These are phyloP conservation scores for Pichia heedii DNA, from an alignment of 805 yeast species.

Conservation along the genomic window DNA sequence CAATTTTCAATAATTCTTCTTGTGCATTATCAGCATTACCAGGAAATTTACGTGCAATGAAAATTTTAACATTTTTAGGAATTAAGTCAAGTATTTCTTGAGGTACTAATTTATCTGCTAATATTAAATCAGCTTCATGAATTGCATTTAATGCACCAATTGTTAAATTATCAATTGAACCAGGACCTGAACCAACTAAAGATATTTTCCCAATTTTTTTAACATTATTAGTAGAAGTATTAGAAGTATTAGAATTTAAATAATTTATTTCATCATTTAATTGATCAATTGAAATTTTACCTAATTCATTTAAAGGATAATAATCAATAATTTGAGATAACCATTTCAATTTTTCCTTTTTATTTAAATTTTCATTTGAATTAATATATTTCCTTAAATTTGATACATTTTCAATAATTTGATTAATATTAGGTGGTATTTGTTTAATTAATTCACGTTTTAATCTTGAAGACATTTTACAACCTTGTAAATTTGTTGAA, in stretches of 20 bases:
- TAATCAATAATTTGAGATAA: constrained; percentile 84
- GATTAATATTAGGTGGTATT: constrained; percentile 63
- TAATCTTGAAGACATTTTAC: constrained; percentile 73
- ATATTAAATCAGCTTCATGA: constrained; percentile 67
- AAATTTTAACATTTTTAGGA: constrained; percentile 66
- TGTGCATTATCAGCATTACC: constrained; percentile 96
- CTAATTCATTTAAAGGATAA: constrained; percentile 64
- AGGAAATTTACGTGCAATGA: constrained; percentile 90
- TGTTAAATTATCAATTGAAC: constrained; percentile 72
- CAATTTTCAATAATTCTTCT: constrained; percentile 67
- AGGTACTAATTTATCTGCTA: constrained; percentile 92
- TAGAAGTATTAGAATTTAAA: not conserved
- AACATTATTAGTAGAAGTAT: not conserved
- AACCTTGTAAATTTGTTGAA: constrained; percentile 83
- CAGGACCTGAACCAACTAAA: constrained; percentile 94
- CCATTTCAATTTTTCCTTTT: constrained; percentile 65
- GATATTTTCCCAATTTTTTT: constrained; percentile 48
- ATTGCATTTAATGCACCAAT: constrained; percentile 79
- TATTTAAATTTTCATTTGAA: constrained; percentile 35
- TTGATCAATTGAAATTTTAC: constrained; percentile 50
- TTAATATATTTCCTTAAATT: constrained; percentile 36
- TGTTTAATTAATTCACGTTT: constrained; percentile 60
- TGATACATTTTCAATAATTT: constrained; percentile 63
- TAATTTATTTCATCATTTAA: constrained; percentile 29
- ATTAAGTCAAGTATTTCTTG: constrained; percentile 73